Evolutionary conservation across 306 rosid genomes (phyloP).

Genomic region (Rosa persica): DNA sequence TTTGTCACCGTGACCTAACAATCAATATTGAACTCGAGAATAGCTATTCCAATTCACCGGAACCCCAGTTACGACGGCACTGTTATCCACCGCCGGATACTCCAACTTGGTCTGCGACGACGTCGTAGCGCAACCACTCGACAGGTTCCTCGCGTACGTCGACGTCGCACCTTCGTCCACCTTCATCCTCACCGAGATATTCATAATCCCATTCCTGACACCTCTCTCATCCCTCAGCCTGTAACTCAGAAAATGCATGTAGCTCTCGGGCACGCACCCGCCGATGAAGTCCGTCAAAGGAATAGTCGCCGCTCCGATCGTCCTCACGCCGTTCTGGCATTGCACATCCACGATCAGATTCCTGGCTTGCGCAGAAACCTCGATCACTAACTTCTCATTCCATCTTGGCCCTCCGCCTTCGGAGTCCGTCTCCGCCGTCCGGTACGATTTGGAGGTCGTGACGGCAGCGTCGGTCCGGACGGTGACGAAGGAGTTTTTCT

Average conservation of each 20-base stretch:
- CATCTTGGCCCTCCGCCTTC: slow-evolving; percentile 59
- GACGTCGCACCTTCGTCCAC: neutral
- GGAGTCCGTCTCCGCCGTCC: slow-evolving; percentile 33
- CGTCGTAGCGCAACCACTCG: neutral
- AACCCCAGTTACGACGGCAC: slow-evolving; percentile 51
- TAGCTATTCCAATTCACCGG: slow-evolving; percentile 29
- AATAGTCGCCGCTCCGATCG: slow-evolving; percentile 47
- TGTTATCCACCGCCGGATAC: neutral
- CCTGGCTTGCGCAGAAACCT: slow-evolving; percentile 41
- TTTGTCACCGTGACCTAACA: neutral
- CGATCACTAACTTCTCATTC: slow-evolving; percentile 51
- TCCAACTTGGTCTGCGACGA: slow-evolving; percentile 10
- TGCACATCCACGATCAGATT: slow-evolving; percentile 42
- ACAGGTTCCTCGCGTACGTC: neutral
- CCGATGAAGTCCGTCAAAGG: slow-evolving; percentile 54
- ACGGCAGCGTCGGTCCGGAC: slow-evolving; percentile 33
- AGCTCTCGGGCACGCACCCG: slow-evolving; percentile 44
- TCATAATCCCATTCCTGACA: slow-evolving; percentile 63
- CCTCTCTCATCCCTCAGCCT: slow-evolving; percentile 62
- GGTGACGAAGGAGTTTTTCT: slow-evolving; percentile 46
- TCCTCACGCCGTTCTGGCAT: slow-evolving; percentile 36
- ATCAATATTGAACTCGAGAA: neutral
- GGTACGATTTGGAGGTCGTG: neutral
- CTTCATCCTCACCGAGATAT: slow-evolving; percentile 56
- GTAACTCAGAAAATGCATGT: slow-evolving; percentile 67